Percentiles rank a stretch among this genome's conserved stretches.
These are phyloP conservation scores for Umbelopsis ramanniana DNA, from an alignment of 192 early-diverging fungal genomes.

Conservation along the genomic window DNA sequence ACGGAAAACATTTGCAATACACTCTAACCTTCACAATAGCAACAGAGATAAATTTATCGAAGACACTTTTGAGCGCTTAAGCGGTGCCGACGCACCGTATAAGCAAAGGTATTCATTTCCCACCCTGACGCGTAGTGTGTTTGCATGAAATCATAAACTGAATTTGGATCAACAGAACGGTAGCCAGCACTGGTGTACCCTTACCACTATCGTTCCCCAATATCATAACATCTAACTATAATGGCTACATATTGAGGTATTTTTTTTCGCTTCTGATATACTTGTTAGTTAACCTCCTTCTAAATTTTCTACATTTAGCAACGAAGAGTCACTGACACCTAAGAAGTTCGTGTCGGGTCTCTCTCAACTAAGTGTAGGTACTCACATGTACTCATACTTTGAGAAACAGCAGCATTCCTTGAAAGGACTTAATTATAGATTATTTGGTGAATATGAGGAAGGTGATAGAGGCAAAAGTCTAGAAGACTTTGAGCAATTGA, in stretches of 20 bases:
- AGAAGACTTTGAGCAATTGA: constrained; percentile 16
- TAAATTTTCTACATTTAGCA: neutral
- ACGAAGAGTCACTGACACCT: neutral
- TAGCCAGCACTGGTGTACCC: neutral
- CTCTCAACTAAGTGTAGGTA: neutral
- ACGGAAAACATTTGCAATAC: neutral
- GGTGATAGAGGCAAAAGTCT: constrained; percentile 5
- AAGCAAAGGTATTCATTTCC: neutral
- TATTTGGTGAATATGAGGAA: constrained; percentile 16
- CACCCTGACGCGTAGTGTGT: neutral
- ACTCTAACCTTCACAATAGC: neutral
- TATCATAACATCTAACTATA: neutral
- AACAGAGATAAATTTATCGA: constrained; percentile 9
- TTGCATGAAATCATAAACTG: neutral
- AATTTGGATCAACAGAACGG: neutral
- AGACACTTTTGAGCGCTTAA: neutral
- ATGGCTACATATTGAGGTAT: neutral
- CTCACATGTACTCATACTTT: constrained; percentile 13
- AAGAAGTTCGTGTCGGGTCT: neutral
- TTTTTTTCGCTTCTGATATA: neutral
- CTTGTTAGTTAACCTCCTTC: neutral
- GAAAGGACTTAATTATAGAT: constrained; percentile 1
- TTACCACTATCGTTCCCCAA: constrained; percentile 10
- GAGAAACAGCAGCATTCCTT: neutral
- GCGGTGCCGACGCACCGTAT: neutral